These are phyloP conservation scores for Hypoxylon crocopeplum DNA, from an alignment of 495 filamentous ascomycete genomes.

Conservation along the genomic window DNA sequence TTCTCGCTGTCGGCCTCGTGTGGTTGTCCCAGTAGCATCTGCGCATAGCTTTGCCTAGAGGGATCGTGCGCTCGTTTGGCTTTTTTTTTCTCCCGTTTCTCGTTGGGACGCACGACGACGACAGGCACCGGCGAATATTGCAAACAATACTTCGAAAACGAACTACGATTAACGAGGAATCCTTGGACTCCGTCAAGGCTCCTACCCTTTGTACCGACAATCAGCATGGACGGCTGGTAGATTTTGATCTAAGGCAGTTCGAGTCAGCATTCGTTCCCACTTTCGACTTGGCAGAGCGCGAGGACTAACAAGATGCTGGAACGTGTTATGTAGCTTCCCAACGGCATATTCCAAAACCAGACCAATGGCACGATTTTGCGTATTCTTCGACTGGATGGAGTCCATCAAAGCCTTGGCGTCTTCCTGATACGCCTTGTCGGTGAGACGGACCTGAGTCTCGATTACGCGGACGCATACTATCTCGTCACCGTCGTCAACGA, in stretches of 20 bases:
- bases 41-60: conserved; percentile 75
- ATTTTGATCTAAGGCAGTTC: conserved; percentile 74
- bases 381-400: conserved; percentile 84
- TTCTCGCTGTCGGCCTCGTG: conserved; percentile 61
- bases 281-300: neutral
- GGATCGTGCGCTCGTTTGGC: conserved; percentile 84
- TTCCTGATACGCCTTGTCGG: conserved; percentile 79
- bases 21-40: conserved; percentile 75
- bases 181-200: conserved; percentile 88
- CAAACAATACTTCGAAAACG: conserved; percentile 94
- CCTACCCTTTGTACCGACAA: conserved; percentile 90
- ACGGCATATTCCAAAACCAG: conserved; percentile 88
- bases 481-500: conserved; percentile 97
- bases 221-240: conserved; percentile 92
- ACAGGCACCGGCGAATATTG: conserved; percentile 97
- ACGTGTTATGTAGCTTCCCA: conserved; percentile 90
- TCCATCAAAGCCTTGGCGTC: conserved; percentile 81
- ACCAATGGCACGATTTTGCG: conserved; percentile 83
- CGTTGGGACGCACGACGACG: conserved; percentile 88
- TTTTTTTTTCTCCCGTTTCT: conserved; percentile 92
- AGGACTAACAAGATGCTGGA: conserved; percentile 83
- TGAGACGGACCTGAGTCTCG: conserved; percentile 79
- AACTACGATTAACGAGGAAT: conserved; percentile 79
- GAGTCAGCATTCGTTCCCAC: conserved; percentile 4
- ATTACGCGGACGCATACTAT: conserved; percentile 92